Base-by-base conservation (phyloP, 2,329 filamentous ascomycete species). In the Ampelomyces quisqualis region DNA sequence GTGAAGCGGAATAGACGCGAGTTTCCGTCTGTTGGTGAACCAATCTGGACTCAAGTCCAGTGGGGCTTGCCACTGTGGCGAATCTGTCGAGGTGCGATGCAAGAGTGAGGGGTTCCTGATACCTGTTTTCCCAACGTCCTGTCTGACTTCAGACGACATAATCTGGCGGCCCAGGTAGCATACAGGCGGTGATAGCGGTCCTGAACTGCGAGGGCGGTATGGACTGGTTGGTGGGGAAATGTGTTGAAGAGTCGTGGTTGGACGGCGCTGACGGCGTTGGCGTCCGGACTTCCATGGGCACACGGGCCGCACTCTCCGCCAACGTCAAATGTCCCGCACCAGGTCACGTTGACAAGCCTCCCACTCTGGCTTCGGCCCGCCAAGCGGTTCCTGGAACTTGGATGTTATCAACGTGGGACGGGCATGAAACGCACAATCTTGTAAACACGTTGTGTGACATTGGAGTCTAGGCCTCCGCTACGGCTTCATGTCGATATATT, bases 221-320 rank as follows among this genome's bases (percentile, higher is more conserved):
- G 48, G 47, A n/a, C n/a, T 48, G 36, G 51, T 56, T 65, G 62
- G 64, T 60, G 63, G 63, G 62, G 58, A 64, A 67, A 62, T 64
- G 60, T 57, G 24, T 49, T 46, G 41, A 53, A 43, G 53, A 49
- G 51, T 49, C 45, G 42, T 43, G 47, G 24, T 29, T 29, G n/a
- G 23, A 20, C 29, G 37, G 37, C 15, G 18, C 53, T 49, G 51
- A 52, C 44, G 47, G 47, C 35, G 41, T 53, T 56, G 57, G 55
- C 46, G 54, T 57, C 60, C 53, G 61, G 53, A 42, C 38, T 33
- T 34, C 38, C 38, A 40, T 40, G 38, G n/a, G 38, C 14, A 21
- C 14, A 15, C 38, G 38, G 38, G 18, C 38, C 38, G 38, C 32
- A 19, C 13, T 40, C 19, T 35, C 38, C 38, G 38, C 30, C 29